Evolutionary conservation across 805 yeast species (phyloP).

Genomic region (Hanseniaspora jakobsenii): DNA sequence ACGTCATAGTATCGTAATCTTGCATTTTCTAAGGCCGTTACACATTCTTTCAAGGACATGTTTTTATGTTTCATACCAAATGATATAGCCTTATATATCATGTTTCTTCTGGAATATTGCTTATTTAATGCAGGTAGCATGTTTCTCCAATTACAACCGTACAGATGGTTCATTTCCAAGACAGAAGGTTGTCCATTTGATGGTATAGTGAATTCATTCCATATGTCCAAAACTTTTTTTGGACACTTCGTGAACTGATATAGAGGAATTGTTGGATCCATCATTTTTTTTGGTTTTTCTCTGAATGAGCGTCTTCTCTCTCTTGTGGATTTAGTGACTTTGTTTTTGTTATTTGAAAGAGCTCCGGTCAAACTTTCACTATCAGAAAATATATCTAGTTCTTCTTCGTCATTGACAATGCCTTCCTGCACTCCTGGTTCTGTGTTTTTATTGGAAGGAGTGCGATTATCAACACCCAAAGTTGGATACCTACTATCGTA

Average conservation of each 20-base stretch:
- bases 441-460: too few species aligned
- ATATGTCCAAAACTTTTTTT: conserved; percentile 39
- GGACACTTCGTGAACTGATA: conserved; percentile 33
- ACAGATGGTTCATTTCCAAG: conserved; percentile 37
- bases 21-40: conserved; percentile 37
- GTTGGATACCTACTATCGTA: too few species aligned
- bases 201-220: conserved; percentile 47
- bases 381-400: too few species aligned
- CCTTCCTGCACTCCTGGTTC: too few species aligned
- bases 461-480: too few species aligned
- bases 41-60: conserved; percentile 32
- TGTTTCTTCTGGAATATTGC: conserved; percentile 42
- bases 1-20: conserved; percentile 30
- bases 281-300: background rate
- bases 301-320: background rate
- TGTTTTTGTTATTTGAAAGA: too few species aligned
- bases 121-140: conserved; percentile 39
- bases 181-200: conserved; percentile 42
- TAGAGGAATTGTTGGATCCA: background rate
- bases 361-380: too few species aligned
- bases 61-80: conserved; percentile 35
- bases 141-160: conserved; percentile 45
- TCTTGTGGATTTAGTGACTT: too few species aligned
- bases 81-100: conserved; percentile 45
- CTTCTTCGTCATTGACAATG: too few species aligned